phyloP scores from a whole-genome alignment of 2,329 filamentous ascomycete genomes.

The Eutypa lata region DNA sequence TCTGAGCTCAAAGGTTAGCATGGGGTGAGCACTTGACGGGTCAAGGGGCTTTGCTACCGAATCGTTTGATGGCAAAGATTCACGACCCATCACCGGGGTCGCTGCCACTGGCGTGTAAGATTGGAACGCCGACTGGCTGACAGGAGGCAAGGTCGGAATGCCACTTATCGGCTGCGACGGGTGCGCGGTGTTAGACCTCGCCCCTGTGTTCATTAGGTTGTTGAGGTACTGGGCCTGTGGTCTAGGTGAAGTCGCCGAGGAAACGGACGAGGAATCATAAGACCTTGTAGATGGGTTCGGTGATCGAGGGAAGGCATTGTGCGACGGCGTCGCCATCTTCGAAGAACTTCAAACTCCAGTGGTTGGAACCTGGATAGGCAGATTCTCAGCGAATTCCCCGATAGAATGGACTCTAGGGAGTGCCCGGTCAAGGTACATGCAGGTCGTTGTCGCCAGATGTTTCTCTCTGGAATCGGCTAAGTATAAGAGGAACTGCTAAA shows the following conservation, averaged over 20 bases:
- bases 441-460: slow-evolving; percentile 24
- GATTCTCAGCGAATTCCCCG: slow-evolving; percentile 36
- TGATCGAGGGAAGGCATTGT: slow-evolving; percentile 58
- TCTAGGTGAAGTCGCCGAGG: slow-evolving; percentile 58
- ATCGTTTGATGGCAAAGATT: slow-evolving; percentile 58
- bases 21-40: slow-evolving; percentile 35
- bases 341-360: slow-evolving; percentile 29
- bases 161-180: slow-evolving; percentile 49
- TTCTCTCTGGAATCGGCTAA: slow-evolving; percentile 17
- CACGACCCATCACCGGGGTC: slow-evolving; percentile 51
- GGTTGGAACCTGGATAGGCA: slow-evolving; percentile 31
- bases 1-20: slow-evolving; percentile 69
- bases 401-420: slow-evolving; percentile 34
- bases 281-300: slow-evolving; percentile 60
- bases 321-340: slow-evolving; percentile 54
- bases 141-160: slow-evolving; percentile 48
- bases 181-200: slow-evolving; percentile 46
- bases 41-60: slow-evolving; percentile 57
- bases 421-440: slow-evolving; percentile 40
- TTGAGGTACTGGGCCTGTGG: slow-evolving; percentile 50
- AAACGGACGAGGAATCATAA: slow-evolving; percentile 63
- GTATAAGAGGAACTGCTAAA: slow-evolving; percentile 20
- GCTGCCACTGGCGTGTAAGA: slow-evolving; percentile 50
- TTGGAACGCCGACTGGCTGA: slow-evolving; percentile 45
- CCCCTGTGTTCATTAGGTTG: slow-evolving; percentile 50